Base-by-base conservation (phyloP, 176 grass and related monocot genomes). In the Bothriochloa decipiens region DNA sequence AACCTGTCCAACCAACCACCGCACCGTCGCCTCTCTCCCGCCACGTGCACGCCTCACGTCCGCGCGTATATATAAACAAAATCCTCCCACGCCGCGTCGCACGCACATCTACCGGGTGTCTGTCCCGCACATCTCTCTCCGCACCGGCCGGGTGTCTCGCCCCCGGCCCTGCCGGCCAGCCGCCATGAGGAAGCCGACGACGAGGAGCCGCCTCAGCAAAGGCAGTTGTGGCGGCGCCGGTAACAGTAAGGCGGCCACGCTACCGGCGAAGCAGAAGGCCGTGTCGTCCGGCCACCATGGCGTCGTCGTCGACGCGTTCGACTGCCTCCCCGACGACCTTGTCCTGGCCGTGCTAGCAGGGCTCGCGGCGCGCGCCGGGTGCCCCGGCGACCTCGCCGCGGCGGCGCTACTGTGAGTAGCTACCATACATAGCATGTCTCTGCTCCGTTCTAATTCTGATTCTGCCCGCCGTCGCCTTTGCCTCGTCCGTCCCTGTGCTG, bases 291-390 rank as follows among this genome's bases (percentile, higher is more conserved):
- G 8, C 1, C 33, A 7, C 13, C 41, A 6, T 7, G 71, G 15
- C 17, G 66, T 45, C 23, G 29, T 7, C 8, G n/a, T 26, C 15
- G 91, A 93, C 77, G 55, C 84, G 40, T 91, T 96, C 65, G 94
- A 93, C 29, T 47, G 79, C 5, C 91, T 96, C 20, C 91, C 88
- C 5, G 88, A 96, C 72, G 94, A 96, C 66, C 77, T 96, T 52
- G 86, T 96, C 12, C 58, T 96, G 3, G 53, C 73, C 50, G 77
- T 96, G 66, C 43, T 96, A 43, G 65, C 74, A n/a, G 82, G 72
- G 33, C 28, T 96, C 61, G 52, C 77, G 16, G 70, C 77, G 9
- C 40, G 73, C 7, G 83, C 86, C 5, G 2, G 50, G 36, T 87
- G 73, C 32, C 88, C 86, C 15, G 70, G 84, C 42, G 86, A 96